Evolutionary conservation across 192 early-diverging fungal genomes (phyloP).

Genomic region (Jimgerdemannia lactiflua): DNA sequence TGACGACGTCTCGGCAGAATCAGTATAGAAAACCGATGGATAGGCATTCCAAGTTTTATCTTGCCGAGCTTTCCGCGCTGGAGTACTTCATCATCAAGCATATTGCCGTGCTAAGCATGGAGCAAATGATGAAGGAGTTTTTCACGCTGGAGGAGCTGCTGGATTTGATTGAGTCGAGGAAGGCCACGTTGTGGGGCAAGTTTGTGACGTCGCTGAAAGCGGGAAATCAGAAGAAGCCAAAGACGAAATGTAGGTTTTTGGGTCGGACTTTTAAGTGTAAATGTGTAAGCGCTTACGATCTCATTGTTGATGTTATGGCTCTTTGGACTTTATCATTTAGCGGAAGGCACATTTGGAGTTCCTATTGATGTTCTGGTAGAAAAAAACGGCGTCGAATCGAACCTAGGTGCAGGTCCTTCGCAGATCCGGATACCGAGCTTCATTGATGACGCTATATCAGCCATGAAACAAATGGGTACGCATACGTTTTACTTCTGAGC

Average conservation of each 20-base stretch:
- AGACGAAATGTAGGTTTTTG: slow-evolving; percentile 49
- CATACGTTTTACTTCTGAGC: slow-evolving; percentile 28
- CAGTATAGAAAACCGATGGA: too few species aligned
- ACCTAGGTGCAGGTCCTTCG: slow-evolving; percentile 61
- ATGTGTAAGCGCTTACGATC: background rate
- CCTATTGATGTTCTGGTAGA: slow-evolving; percentile 83
- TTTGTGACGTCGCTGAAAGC: slow-evolving; percentile 66
- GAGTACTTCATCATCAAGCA: slow-evolving; percentile 84
- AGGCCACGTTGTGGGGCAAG: slow-evolving; percentile 72
- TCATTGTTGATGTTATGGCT: background rate
- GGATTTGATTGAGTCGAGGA: slow-evolving; percentile 72
- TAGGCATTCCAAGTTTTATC: slow-evolving; percentile 20
- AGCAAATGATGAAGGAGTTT: slow-evolving; percentile 64
- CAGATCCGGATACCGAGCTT: slow-evolving; percentile 79
- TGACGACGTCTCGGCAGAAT: background rate
- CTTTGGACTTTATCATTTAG: slow-evolving; percentile 6
- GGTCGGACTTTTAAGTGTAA: background rate
- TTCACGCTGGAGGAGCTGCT: slow-evolving; percentile 74
- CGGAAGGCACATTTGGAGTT: slow-evolving; percentile 88
- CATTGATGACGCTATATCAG: slow-evolving; percentile 76
- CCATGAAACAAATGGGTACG: slow-evolving; percentile 63
- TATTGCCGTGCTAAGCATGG: slow-evolving; percentile 74
- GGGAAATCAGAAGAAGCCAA: slow-evolving; percentile 30
- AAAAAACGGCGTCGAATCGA: slow-evolving; percentile 78
- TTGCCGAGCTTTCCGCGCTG: slow-evolving; percentile 72